A percentile compares a stretch with the other conserved stretches of the same genome.
These are phyloP conservation scores for Crithidia fasciculata DNA, from an alignment of 208 protist genomes.

Conservation along the genomic window DNA sequence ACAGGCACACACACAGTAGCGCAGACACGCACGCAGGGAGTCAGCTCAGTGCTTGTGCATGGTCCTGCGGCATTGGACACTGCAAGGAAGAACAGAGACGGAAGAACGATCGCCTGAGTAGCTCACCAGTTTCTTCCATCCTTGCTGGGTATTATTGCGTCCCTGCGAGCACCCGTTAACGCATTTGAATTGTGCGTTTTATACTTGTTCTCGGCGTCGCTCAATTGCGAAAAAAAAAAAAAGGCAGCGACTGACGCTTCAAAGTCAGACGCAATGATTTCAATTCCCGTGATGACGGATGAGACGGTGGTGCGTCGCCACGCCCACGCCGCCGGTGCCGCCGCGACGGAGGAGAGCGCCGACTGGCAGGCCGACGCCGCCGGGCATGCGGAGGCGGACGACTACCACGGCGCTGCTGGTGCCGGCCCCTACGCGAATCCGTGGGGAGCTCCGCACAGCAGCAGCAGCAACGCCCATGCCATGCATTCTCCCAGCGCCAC, in stretches of 20 bases:
- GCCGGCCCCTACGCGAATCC: background rate
- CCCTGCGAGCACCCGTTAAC: too few species aligned
- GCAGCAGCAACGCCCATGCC: background rate
- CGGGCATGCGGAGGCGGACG: background rate
- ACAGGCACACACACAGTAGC: background rate
- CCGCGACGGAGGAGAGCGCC: constrained; percentile 1
- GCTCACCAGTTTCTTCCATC: too few species aligned
- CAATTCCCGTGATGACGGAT: constrained; percentile 32
- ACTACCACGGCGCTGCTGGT: background rate
- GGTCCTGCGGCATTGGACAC: too few species aligned
- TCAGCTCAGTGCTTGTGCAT: too few species aligned
- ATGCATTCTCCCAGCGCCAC: background rate
- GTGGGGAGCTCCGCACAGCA: constrained; percentile 8
- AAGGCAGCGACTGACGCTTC: background rate
- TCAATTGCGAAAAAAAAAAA: background rate
- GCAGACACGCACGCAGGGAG: background rate
- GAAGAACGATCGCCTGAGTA: too few species aligned
- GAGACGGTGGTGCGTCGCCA: constrained; percentile 35
- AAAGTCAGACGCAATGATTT: constrained; percentile 15
- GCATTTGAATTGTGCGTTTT: too few species aligned
- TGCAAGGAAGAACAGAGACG: background rate
- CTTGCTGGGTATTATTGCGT: too few species aligned
- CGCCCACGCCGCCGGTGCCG: background rate
- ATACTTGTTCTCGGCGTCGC: too few species aligned
- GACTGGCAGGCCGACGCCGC: constrained; percentile 12